Conservation (phyloP, 2,329 filamentous ascomycete genomes). For the Hymenoscyphus scutula region DNA sequence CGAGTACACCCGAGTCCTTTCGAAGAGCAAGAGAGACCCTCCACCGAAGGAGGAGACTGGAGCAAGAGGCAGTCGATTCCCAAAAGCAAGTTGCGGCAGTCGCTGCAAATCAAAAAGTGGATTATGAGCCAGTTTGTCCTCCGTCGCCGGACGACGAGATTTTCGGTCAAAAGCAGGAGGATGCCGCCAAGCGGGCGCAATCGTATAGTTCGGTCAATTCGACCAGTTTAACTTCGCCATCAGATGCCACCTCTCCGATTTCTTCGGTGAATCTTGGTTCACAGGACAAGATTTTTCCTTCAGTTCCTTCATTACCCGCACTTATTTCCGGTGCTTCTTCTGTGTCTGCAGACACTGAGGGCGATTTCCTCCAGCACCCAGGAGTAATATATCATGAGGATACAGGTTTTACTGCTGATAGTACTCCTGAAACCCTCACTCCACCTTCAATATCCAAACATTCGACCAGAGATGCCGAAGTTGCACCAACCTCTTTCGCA, state of each 20-base stretch:
- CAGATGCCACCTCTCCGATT: constrained; percentile 32
- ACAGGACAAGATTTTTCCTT: constrained; percentile 45
- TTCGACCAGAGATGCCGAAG: constrained; percentile 15
- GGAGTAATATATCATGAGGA: constrained; percentile 36
- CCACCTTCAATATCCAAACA: constrained; percentile 31
- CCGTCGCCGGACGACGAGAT: constrained; percentile 44
- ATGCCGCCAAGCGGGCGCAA: constrained; percentile 26
- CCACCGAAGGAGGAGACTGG: constrained; percentile 36
- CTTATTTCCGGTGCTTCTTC: constrained; percentile 63
- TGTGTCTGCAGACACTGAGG: constrained; percentile 60
- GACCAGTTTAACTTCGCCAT: constrained; percentile 29
- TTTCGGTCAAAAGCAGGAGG: constrained; percentile 29
- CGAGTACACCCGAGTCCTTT: constrained; percentile 43
- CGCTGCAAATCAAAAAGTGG: constrained; percentile 19
- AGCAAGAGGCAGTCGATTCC: constrained; percentile 37
- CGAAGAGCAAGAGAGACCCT: constrained; percentile 38
- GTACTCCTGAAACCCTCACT: constrained; percentile 32
- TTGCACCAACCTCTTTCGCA: constrained; percentile 5
- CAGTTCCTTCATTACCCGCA: constrained; percentile 62
- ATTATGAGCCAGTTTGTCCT: constrained; percentile 39
- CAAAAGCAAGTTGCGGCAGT: constrained; percentile 27
- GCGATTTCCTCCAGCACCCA: constrained; percentile 54
- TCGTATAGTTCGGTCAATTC: constrained; percentile 36
- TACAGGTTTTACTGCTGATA: constrained; percentile 21
- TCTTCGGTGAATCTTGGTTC: constrained; percentile 49